Base-by-base conservation (phyloP, 371 early-diverging fungal genomes). In the Mortierella sp. region DNA sequence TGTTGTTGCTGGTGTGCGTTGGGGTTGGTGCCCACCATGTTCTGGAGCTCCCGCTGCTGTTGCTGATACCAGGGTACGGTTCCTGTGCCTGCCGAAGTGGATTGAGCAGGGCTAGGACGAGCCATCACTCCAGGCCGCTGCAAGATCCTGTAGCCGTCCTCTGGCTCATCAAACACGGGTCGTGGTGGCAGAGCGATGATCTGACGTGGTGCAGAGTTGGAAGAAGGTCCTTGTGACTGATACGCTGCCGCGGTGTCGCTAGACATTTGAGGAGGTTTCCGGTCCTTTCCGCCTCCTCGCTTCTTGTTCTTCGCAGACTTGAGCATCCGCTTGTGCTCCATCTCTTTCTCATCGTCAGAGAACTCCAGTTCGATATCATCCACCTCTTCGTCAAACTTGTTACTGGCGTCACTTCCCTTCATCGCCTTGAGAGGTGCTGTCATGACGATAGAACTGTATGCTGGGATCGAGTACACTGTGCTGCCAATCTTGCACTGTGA, bases 331-430 rank as follows among this genome's bases (percentile, higher is more conserved):
- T 89, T 92, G 74, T 90, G 87, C 68, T 90, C 91, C 78, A 87
- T 83, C 83, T 97, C 97, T 78, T 93, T 85, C 80, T 97, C 97
- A 84, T 97, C 97, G 84, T 97, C 97, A 32, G 96, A 96, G 77
- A 96, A 97, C 76, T 96, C 97, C 76, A 93, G 72, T 77, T 97
- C 96, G 38, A 92, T 91, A 7, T 94, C 96, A 38, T 80, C 93
- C 0, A 96, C 91, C 84, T 99, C 99, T 89, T 99, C 99, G 83
- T 99, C 99, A 83, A 91, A 95, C 41, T 90, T 79, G 83, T 99
- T 99, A 74, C 96, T 96, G 3, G 99, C 99, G 87, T 99, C 99
- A 0, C 94, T 92, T 43, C 97, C 97, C 83, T 96, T 98, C 14
- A 93, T 60, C 12, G 86, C 81, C 70, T 89, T 90, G 46, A 98